Evolutionary conservation across 1,139 yeast genomes (phyloP).

Genomic region (Meyerozyma guilliermondii): DNA sequence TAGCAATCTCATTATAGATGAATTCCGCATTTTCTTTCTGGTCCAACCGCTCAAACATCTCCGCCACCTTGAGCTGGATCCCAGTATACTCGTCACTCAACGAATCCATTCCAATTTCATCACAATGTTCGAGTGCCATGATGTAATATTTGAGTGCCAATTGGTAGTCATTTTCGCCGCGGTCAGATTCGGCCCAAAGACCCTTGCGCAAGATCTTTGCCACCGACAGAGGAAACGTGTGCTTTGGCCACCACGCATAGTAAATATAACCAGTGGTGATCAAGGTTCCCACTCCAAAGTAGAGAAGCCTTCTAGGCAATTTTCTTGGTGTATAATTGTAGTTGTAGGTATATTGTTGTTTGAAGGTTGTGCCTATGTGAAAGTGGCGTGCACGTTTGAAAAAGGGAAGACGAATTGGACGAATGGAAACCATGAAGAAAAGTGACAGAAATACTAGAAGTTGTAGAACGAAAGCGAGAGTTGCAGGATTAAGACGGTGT

Average conservation of each 20-base stretch:
- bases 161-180: slow-evolving; percentile 54
- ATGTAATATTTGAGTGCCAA: slow-evolving; percentile 67
- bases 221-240: slow-evolving; percentile 49
- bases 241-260: slow-evolving; percentile 61
- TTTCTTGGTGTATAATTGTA: slow-evolving; percentile 16
- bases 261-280: slow-evolving; percentile 34
- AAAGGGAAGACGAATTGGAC: slow-evolving; percentile 1
- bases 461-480: too few relatives aligned
- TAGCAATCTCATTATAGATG: slow-evolving; percentile 63
- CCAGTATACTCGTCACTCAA: slow-evolving; percentile 76
- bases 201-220: slow-evolving; percentile 70
- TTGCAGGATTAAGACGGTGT: too few relatives aligned
- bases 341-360: slow-evolving; percentile 11
- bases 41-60: slow-evolving; percentile 70
- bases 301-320: slow-evolving; percentile 17
- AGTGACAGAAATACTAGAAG: too few relatives aligned
- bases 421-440: neutral
- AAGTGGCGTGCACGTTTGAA: neutral
- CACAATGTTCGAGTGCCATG: slow-evolving; percentile 43
- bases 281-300: slow-evolving; percentile 23
- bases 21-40: slow-evolving; percentile 59
- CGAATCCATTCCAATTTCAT: slow-evolving; percentile 43
- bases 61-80: slow-evolving; percentile 77
- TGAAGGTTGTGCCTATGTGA: neutral
- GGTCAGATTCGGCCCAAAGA: slow-evolving; percentile 77